phyloP scores from a whole-genome alignment of 495 filamentous ascomycete genomes.

The Halenospora varia region DNA sequence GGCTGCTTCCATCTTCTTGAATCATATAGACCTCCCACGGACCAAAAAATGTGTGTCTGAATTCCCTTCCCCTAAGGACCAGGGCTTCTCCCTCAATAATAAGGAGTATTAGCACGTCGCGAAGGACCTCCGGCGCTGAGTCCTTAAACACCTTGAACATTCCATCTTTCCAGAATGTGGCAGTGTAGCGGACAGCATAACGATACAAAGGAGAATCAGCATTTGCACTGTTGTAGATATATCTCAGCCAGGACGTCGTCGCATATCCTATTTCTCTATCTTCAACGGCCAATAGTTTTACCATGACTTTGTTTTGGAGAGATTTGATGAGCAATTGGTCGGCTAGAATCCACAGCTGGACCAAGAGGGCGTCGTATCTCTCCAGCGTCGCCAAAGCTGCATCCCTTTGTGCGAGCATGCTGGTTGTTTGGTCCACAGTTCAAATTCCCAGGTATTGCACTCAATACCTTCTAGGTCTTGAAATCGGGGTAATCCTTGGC shows the following conservation, averaged over 20 bases:
- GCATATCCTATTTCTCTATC: not conserved
- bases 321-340: not conserved
- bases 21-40: too few relatives aligned
- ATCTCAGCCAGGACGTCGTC: not conserved
- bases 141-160: not conserved
- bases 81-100: too few relatives aligned
- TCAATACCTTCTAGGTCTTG: not conserved
- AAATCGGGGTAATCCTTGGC: not conserved
- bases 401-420: not conserved
- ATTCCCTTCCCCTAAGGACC: too few relatives aligned
- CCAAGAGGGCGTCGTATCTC: not conserved
- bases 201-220: not conserved
- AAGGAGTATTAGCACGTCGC: too few relatives aligned
- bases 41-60: too few relatives aligned
- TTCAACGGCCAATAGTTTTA: not conserved
- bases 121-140: too few relatives aligned
- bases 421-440: constrained; percentile 20
- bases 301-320: constrained; percentile 1
- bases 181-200: not conserved
- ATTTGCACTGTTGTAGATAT: not conserved
- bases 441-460: not conserved
- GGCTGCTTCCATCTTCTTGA: too few relatives aligned
- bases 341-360: constrained; percentile 3
- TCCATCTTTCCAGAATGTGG: not conserved
- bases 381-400: constrained; percentile 2